These are phyloP conservation scores for Plantago coronopus DNA, from an alignment of 305 asterid species.

Conservation along the genomic window DNA sequence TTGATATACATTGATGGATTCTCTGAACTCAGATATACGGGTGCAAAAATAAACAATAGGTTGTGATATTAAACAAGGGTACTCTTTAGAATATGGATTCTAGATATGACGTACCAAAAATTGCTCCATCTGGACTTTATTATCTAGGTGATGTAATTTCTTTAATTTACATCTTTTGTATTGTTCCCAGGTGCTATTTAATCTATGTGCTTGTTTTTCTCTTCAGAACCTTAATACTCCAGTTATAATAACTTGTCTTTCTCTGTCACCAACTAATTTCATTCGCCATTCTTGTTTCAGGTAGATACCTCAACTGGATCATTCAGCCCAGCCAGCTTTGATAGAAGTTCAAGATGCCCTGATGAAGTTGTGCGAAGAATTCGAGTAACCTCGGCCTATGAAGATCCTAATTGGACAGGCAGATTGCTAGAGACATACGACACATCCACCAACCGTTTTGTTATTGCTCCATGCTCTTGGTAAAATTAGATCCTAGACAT, in stretches of 20 bases:
- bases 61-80: too few species aligned
- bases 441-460: conserved; percentile 53
- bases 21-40: too few species aligned
- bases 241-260: not conserved
- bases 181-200: too few species aligned
- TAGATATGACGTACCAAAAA: too few species aligned
- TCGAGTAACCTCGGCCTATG: conserved; percentile 59
- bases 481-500: conserved; percentile 24
- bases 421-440: conserved; percentile 76
- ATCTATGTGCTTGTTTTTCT: too few species aligned
- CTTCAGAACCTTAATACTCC: too few species aligned
- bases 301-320: conserved; percentile 65
- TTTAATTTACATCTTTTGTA: too few species aligned
- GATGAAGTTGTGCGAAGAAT: conserved; percentile 87
- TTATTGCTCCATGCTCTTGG: conserved; percentile 81
- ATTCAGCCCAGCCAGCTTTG: conserved; percentile 70
- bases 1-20: too few species aligned
- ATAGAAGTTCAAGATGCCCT: conserved; percentile 71
- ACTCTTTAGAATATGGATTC: too few species aligned
- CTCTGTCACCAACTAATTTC: not conserved
- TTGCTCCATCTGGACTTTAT: too few species aligned
- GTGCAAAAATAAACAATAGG: too few species aligned
- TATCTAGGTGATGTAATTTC: too few species aligned
- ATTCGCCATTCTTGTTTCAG: conserved; percentile 33
- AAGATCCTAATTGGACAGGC: conserved; percentile 60